Evolutionary conservation across 768 basidiomycete species (phyloP).

Genomic region (Auriscalpium microsporum): DNA sequence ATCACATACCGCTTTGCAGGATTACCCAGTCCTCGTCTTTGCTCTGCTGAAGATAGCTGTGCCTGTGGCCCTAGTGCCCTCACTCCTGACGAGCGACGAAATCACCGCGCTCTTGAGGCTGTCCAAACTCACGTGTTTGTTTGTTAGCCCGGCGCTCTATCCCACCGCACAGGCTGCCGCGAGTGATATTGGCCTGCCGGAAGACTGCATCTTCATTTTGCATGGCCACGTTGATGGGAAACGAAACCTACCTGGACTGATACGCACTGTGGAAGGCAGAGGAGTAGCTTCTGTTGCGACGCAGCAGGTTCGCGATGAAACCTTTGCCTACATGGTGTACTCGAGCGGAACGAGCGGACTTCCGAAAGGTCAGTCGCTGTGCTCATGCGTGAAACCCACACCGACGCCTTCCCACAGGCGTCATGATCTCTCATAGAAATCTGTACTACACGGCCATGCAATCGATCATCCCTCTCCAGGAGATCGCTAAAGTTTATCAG

Average conservation of each 20-base stretch:
- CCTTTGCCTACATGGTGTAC: slow-evolving; percentile 62
- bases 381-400: not conserved
- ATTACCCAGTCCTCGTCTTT: slow-evolving; percentile 44
- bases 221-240: slow-evolving; percentile 34
- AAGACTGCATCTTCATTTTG: slow-evolving; percentile 41
- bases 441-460: slow-evolving; percentile 28
- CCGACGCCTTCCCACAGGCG: slow-evolving; percentile 30
- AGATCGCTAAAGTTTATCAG: slow-evolving; percentile 25
- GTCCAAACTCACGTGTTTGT: slow-evolving; percentile 42
- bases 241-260: slow-evolving; percentile 36
- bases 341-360: slow-evolving; percentile 74
- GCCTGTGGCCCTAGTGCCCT: slow-evolving; percentile 47
- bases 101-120: slow-evolving; percentile 41
- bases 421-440: slow-evolving; percentile 70
- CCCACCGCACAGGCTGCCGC: slow-evolving; percentile 32
- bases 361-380: slow-evolving; percentile 49
- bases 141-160: slow-evolving; percentile 41
- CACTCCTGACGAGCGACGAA: slow-evolving; percentile 49
- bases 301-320: slow-evolving; percentile 39
- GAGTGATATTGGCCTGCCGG: slow-evolving; percentile 23
- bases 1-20: slow-evolving; percentile 27
- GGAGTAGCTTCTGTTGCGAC: slow-evolving; percentile 34
- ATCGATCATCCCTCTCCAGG: slow-evolving; percentile 25
- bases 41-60: slow-evolving; percentile 39
- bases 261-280: slow-evolving; percentile 30